Base-by-base conservation (phyloP, 23 red algal species). In the Gracilaria gracilis region DNA sequence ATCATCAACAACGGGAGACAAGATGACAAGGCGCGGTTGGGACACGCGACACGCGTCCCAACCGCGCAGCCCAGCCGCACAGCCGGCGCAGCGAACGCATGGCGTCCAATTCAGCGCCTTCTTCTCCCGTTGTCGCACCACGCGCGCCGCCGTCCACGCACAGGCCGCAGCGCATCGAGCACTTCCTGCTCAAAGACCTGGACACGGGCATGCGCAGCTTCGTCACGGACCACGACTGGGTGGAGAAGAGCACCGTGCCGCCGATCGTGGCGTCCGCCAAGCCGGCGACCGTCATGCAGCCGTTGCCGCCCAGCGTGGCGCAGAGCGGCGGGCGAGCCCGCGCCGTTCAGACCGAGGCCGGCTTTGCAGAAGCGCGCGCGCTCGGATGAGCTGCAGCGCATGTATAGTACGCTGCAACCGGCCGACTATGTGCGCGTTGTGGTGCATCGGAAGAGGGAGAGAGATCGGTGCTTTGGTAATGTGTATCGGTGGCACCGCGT, bases 401-500 rank as follows among this genome's bases (percentile, higher is more conserved):
- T 69, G 37, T 39, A 59, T 36, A 67, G 25, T 15, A 89, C 75
- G 31, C 67, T 89, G 17, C 71, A 73, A 48, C 50, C 86, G 7
- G 47, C 71, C 27, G 73, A 89, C 57, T 61, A 75, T 58, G 93
- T 95, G 70, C 93, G 93, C 6, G 93, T 95, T 1, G 25, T 86
- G 42, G 74, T 86, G 12, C 86, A 82, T 57, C 84, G 77, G 53
- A 90, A 90, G 42, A 35, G 81, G 23, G 85, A 85, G 20, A 57
- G 81, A 67, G 85, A 85, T 5, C 86, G 85, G 21, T 57, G 80
- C 57, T 77, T 94, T 29, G 83, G 37, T 46, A 93, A 85, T 77
- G 28, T 98, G 37, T 93, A 86, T 69, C 93, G 82, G 21, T 75
- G 93, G 85, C 96, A 71, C 91, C 20, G 75, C 69, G 53, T 51